phyloP scores from a whole-genome alignment of 2,329 filamentous ascomycete genomes.

The Curvularia eragrostidis region DNA sequence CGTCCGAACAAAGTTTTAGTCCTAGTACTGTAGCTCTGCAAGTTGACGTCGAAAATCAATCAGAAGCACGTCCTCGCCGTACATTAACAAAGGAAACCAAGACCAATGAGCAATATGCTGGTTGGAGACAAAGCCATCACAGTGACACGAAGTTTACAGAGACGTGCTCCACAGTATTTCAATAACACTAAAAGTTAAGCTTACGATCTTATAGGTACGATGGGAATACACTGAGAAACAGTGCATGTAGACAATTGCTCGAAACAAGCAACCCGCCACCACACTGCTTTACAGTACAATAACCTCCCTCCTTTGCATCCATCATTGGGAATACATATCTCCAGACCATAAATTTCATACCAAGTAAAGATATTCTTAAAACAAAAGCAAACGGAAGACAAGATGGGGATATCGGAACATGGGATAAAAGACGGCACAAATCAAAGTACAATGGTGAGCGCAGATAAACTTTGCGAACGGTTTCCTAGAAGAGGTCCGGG shows the following conservation, averaged over 20 bases:
- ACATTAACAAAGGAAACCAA: not conserved
- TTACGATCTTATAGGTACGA: not conserved
- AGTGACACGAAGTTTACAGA: not conserved
- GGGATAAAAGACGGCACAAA: not conserved
- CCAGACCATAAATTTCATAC: not conserved
- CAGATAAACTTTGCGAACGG: not conserved
- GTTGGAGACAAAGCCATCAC: not conserved
- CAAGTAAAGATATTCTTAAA: not conserved
- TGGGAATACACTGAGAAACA: not conserved
- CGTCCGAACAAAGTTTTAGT: no score
- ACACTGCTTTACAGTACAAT: not conserved
- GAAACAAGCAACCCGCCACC: not conserved
- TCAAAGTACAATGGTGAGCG: not conserved
- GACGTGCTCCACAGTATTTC: not conserved
- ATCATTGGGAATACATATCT: not conserved
- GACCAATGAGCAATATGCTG: not conserved
- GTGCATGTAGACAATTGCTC: not conserved
- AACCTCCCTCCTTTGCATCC: not conserved
- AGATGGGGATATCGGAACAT: not conserved
- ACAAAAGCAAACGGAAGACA: not conserved
- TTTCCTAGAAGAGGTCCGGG: not conserved
- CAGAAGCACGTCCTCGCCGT: not conserved
- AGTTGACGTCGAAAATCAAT: no score
- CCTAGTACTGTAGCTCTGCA: no score
- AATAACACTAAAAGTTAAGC: not conserved